These are phyloP conservation scores for Clavulina sp. DNA, from an alignment of 768 basidiomycete genomes.

Conservation along the genomic window DNA sequence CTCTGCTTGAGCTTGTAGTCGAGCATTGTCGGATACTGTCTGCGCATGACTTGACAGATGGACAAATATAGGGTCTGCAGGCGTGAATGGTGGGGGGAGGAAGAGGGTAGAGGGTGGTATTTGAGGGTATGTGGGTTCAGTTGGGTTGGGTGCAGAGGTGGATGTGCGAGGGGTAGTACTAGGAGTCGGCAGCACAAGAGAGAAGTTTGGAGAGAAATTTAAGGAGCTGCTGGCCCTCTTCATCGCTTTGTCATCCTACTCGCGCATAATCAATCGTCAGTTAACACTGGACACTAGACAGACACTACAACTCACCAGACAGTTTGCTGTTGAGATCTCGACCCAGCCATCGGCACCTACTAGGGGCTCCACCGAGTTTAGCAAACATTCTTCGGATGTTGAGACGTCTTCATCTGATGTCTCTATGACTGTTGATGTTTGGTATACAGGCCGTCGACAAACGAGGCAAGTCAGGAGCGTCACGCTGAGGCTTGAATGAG, in stretches of 20 bases:
- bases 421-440: no score
- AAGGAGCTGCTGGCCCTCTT: neutral
- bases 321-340: neutral
- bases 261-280: neutral
- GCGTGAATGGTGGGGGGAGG: conserved; percentile 58
- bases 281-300: neutral
- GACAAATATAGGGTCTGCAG: conserved; percentile 52
- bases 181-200: neutral
- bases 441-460: no score
- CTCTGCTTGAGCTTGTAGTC: conserved; percentile 40
- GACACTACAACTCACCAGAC: neutral
- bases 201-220: neutral
- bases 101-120: conserved; percentile 45
- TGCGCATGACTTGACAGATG: conserved; percentile 44
- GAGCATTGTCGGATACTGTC: conserved; percentile 34
- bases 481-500: no score
- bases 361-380: neutral
- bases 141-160: neutral
- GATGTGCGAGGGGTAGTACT: neutral
- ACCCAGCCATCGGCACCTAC: neutral
- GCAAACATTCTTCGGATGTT: no score
- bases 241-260: neutral
- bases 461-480: no score
- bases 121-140: neutral
- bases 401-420: no score